These are phyloP conservation scores for Microsporum canis DNA, from an alignment of 2,329 filamentous ascomycete species.

Conservation along the genomic window DNA sequence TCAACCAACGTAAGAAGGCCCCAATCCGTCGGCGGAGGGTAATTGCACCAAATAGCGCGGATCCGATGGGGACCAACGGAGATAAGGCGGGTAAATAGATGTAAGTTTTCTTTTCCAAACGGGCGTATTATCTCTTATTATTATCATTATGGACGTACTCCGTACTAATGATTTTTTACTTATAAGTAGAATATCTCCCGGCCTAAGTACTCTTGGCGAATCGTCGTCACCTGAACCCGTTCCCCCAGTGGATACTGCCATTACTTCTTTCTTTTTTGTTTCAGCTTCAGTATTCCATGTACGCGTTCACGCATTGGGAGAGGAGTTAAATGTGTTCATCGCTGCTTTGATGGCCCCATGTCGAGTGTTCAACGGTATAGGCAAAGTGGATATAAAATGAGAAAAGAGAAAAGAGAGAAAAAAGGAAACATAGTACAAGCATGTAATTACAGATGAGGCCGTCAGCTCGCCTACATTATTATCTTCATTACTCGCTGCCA, in stretches of 20 bases:
- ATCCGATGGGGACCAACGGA: constrained; percentile 28
- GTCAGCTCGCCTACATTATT: background rate
- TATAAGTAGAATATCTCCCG: background rate
- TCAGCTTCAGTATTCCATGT: background rate
- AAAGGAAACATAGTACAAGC: background rate
- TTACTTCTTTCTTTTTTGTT: background rate
- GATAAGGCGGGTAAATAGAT: constrained; percentile 16
- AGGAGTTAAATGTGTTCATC: constrained; percentile 3
- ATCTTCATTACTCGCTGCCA: background rate
- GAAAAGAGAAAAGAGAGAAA: background rate
- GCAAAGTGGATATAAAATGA: background rate
- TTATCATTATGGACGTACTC: background rate
- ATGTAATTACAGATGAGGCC: background rate
- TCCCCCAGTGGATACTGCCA: background rate
- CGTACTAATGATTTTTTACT: background rate
- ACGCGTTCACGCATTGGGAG: constrained; percentile 4
- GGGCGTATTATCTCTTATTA: background rate
- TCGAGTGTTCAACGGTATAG: background rate
- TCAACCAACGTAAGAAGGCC: constrained; percentile 33
- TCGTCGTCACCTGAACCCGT: background rate
- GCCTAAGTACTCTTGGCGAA: background rate
- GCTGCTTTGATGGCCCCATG: background rate
- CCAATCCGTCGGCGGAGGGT: constrained; percentile 32
- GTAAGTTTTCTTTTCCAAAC: background rate
- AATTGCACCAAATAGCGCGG: constrained; percentile 15